Percentiles rank a stretch among this genome's conserved stretches.
phyloP scores from a whole-genome alignment of 2,329 filamentous ascomycete genomes.

The Diaporthe citrichinensis region DNA sequence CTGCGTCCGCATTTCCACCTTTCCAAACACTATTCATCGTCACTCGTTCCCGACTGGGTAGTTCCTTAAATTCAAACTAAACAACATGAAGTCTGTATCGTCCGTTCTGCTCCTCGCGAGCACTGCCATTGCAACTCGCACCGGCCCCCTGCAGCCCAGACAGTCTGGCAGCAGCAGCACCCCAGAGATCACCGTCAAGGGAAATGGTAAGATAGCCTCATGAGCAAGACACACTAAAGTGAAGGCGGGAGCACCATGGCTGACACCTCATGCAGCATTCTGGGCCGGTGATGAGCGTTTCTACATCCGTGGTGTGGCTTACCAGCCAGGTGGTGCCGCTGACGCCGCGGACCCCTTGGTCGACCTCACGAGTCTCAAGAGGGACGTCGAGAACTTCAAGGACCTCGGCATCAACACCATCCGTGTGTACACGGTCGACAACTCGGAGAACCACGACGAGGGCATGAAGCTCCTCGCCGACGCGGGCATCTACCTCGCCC shows the following conservation, averaged over 20 bases:
- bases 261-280: constrained; percentile 60
- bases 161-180: constrained; percentile 28
- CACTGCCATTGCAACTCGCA: constrained; percentile 10
- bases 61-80: not conserved
- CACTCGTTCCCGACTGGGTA: constrained; percentile 29
- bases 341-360: constrained; percentile 79
- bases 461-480: constrained; percentile 87
- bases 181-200: constrained; percentile 32
- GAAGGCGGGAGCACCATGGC: not conserved
- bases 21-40: constrained; percentile 11
- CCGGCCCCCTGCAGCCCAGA: constrained; percentile 6
- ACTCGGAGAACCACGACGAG: constrained; percentile 82
- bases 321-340: constrained; percentile 72
- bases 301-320: constrained; percentile 73
- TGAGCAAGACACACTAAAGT: too few relatives aligned
- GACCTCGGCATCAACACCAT: constrained; percentile 91
- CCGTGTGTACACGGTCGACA: constrained; percentile 94
- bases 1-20: not conserved
- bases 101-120: constrained; percentile 14
- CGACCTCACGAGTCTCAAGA: constrained; percentile 77
- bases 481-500: constrained; percentile 91
- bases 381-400: constrained; percentile 86
- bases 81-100: constrained; percentile 33
- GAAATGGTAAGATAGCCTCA: constrained; percentile 34
- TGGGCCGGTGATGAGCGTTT: constrained; percentile 67